Conservation (phyloP, 345 rosid species). For the Psidium friedrichsthalianum region DNA sequence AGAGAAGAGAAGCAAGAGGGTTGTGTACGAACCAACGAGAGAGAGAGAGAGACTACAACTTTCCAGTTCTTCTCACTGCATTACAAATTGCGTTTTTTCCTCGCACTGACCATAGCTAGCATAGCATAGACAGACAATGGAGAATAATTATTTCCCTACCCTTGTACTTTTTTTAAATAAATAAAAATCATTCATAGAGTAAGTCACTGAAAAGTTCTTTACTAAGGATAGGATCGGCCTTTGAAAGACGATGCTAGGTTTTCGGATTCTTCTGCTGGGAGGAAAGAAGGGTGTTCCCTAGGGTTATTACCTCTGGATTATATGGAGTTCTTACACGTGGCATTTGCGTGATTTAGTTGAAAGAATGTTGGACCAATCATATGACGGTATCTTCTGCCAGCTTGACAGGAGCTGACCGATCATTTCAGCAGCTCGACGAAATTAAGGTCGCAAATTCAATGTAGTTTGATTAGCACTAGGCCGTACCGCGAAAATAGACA, state of each 20-base stretch:
- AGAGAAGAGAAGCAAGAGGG: not conserved
- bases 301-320: conserved; percentile 16
- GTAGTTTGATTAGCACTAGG: not conserved
- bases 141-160: not conserved
- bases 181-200: not conserved
- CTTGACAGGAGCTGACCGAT: not conserved
- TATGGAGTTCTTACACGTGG: not conserved
- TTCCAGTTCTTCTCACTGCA: not conserved
- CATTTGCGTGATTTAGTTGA: not conserved
- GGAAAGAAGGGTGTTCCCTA: not conserved
- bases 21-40: not conserved
- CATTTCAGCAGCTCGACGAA: conserved; percentile 1
- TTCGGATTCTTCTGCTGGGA: not conserved
- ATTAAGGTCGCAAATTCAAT: not conserved
- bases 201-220: not conserved
- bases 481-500: not conserved
- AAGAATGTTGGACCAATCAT: conserved; percentile 26
- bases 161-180: not conserved
- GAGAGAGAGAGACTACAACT: not conserved
- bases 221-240: not conserved
- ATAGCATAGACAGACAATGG: not conserved
- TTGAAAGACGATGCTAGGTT: not conserved
- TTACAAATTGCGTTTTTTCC: not conserved
- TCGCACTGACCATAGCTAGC: not conserved
- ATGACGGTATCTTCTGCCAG: not conserved